These are phyloP conservation scores for Penicillium goetzii DNA, from an alignment of 495 filamentous ascomycete genomes.

Conservation along the genomic window DNA sequence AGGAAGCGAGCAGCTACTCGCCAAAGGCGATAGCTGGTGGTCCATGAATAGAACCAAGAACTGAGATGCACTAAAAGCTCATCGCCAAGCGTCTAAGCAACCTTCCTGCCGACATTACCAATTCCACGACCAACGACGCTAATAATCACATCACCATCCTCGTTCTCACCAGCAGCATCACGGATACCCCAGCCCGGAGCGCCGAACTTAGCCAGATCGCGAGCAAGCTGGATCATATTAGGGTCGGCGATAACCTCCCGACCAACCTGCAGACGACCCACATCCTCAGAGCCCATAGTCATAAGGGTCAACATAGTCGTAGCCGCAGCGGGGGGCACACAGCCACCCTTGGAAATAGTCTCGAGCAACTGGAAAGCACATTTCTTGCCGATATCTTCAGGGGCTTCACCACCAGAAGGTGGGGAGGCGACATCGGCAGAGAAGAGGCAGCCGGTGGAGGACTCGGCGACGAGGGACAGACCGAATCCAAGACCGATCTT, in stretches of 20 bases:
- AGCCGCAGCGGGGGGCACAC: constrained; percentile 69
- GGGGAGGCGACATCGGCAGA: constrained; percentile 84
- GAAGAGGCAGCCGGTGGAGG: constrained; percentile 79
- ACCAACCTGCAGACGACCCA: constrained; percentile 62
- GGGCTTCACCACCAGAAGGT: constrained; percentile 76
- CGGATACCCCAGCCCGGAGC: constrained; percentile 85
- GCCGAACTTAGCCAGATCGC: constrained; percentile 85
- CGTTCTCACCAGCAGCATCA: constrained; percentile 67
- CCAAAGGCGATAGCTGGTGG: not conserved
- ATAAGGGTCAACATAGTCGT: constrained; percentile 81
- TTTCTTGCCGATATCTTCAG: constrained; percentile 86
- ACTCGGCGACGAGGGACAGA: constrained; percentile 86
- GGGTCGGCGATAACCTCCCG: constrained; percentile 80
- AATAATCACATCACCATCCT: constrained; percentile 73
- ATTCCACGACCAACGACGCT: constrained; percentile 93
- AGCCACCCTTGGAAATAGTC: constrained; percentile 78
- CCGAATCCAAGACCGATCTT: constrained; percentile 88
- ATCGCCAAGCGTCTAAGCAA: constrained; percentile 61
- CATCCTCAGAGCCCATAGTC: constrained; percentile 88
- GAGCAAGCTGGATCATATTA: constrained; percentile 72
- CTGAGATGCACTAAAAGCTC: not conserved
- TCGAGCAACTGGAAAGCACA: constrained; percentile 91
- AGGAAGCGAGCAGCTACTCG: not conserved
- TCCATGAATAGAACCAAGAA: constrained; percentile 1
- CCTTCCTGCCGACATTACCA: constrained; percentile 93